Evolutionary conservation across 306 rosid species (phyloP).

Genomic region (Acacia confusa): DNA sequence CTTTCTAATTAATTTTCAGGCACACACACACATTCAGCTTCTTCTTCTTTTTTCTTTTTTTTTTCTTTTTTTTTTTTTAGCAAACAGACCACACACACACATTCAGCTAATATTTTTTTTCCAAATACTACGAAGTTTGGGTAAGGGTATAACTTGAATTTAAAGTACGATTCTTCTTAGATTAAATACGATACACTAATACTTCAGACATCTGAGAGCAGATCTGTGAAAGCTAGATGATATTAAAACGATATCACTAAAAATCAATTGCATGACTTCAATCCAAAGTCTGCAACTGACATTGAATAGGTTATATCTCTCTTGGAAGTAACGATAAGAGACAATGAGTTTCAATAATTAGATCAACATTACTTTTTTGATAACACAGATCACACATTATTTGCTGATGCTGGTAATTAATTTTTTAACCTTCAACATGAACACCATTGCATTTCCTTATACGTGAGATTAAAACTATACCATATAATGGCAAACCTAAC

Average conservation of each 20-base stretch:
- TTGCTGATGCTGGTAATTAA: neutral
- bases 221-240: neutral
- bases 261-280: constrained; percentile 6
- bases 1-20: no score
- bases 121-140: neutral
- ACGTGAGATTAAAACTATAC: neutral
- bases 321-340: neutral
- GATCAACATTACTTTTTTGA: neutral
- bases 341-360: constrained; percentile 12
- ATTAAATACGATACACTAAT: neutral
- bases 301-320: neutral
- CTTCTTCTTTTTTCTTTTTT: no score
- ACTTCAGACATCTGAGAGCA: neutral
- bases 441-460: neutral
- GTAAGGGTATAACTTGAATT: neutral
- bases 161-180: neutral
- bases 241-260: neutral
- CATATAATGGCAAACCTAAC: neutral
- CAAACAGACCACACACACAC: no score
- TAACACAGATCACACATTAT: neutral
- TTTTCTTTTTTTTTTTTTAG: no score
- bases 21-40: no score
- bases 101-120: neutral
- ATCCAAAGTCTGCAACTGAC: neutral
- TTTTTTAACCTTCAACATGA: neutral